Conservation (phyloP, 441 rosid genomes). For the Erysimum cheiri region DNA sequence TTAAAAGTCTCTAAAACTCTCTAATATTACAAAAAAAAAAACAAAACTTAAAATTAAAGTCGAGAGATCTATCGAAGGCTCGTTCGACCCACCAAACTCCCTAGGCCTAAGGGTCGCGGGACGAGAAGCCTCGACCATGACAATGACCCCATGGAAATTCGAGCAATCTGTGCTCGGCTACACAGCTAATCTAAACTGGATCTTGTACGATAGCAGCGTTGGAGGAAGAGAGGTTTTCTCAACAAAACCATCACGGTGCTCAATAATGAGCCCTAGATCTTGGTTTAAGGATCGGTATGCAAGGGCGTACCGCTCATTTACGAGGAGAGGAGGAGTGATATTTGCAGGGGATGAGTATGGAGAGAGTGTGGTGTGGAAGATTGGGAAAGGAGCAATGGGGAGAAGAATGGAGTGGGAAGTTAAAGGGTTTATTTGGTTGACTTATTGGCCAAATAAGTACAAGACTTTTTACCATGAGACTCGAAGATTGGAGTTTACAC, state of each 20-base stretch:
- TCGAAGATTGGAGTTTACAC: constrained; percentile 72
- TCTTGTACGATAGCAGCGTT: constrained; percentile 66
- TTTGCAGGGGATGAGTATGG: constrained; percentile 92
- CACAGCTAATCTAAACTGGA: constrained; percentile 74
- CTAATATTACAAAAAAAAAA: no score
- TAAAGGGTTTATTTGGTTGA: constrained; percentile 81
- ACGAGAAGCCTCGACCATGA: constrained; percentile 66
- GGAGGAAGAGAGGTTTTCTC: constrained; percentile 86
- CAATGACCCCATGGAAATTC: constrained; percentile 85
- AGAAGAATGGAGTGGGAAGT: constrained; percentile 79
- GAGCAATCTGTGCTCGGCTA: constrained; percentile 77
- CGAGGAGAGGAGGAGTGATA: constrained; percentile 76
- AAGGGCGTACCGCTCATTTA: constrained; percentile 75
- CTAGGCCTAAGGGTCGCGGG: constrained; percentile 63
- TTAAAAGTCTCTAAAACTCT: no score
- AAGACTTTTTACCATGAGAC: constrained; percentile 76
- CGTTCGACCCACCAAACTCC: constrained; percentile 74
- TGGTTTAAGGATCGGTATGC: constrained; percentile 85
- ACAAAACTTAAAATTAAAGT: no score
- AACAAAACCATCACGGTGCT: constrained; percentile 62
- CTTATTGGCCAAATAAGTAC: constrained; percentile 86
- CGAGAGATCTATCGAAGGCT: constrained; percentile 61
- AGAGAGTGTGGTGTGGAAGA: constrained; percentile 69
- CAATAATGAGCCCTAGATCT: constrained; percentile 68
- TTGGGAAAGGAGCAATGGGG: constrained; percentile 62